phyloP scores from a whole-genome alignment of 108 stramenopile species.

The Ochromonas danica region DNA sequence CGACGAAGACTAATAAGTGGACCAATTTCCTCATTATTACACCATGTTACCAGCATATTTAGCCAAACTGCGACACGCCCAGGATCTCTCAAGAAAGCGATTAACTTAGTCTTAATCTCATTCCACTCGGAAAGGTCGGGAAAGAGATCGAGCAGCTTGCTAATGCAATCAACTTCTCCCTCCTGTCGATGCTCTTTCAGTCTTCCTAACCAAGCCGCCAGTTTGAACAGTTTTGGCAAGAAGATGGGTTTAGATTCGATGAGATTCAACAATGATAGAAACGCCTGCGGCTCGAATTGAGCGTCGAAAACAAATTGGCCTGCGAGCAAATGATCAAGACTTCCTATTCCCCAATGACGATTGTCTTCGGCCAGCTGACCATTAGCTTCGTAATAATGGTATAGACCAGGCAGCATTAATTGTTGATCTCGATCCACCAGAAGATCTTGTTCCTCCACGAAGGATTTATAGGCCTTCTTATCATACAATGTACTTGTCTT shows the following conservation, averaged over 20 bases:
- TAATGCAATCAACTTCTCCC: neutral
- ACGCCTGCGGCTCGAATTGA: neutral
- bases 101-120: too few species aligned
- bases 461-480: neutral
- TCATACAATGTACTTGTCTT: conserved; percentile 4
- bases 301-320: neutral
- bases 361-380: conserved; percentile 13
- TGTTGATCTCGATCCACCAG: conserved; percentile 4
- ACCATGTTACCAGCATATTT: too few species aligned
- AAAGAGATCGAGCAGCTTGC: neutral
- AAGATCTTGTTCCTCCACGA: conserved; percentile 8
- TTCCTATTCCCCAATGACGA: neutral
- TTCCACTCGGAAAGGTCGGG: too few species aligned
- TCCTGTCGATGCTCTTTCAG: neutral
- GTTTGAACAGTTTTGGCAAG: neutral
- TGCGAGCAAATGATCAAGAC: neutral
- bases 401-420: conserved; percentile 1
- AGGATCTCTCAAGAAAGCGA: too few species aligned
- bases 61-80: too few species aligned
- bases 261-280: neutral
- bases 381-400: neutral
- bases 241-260: neutral
- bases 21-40: too few species aligned
- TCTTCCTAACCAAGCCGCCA: neutral
- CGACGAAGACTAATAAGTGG: too few species aligned